A percentile compares a stretch with the other conserved stretches of the same genome.
Evolutionary conservation across 352 stramenopile genomes (phyloP).

Genomic region (Elongisporangium senticosum): DNA sequence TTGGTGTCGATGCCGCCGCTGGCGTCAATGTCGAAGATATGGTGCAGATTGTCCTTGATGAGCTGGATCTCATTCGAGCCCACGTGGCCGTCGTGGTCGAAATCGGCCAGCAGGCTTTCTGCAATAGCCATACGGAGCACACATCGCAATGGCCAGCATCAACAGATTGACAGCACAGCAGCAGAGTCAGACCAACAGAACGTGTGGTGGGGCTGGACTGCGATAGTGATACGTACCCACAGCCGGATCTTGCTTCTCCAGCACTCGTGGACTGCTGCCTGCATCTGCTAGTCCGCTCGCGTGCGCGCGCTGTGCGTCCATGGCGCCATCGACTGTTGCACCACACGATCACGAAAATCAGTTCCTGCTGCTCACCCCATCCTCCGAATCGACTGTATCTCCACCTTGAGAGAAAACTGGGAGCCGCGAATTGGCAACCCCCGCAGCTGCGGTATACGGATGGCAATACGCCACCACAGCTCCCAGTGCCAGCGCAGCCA

Average conservation of each 20-base stretch:
- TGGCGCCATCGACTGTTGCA: not conserved
- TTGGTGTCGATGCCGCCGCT: conserved; percentile 69
- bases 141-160: not conserved
- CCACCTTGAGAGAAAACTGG: not conserved
- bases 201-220: not conserved
- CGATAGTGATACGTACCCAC: not conserved
- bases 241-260: not conserved
- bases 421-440: not conserved
- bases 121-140: conserved; percentile 9
- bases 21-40: conserved; percentile 72
- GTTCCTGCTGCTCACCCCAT: not conserved
- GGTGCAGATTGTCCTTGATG: conserved; percentile 79
- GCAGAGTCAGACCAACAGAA: not conserved
- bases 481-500: not conserved
- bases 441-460: not conserved
- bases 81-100: conserved; percentile 75
- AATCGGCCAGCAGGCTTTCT: conserved; percentile 77
- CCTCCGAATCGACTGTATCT: not conserved
- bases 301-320: not conserved
- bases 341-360: not conserved
- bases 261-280: not conserved
- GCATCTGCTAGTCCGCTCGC: not conserved
- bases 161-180: not conserved
- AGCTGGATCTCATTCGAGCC: conserved; percentile 66
- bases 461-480: not conserved